These are phyloP conservation scores for Mycosphaerella sp. DNA, from an alignment of 2,329 filamentous ascomycete genomes.

Conservation along the genomic window DNA sequence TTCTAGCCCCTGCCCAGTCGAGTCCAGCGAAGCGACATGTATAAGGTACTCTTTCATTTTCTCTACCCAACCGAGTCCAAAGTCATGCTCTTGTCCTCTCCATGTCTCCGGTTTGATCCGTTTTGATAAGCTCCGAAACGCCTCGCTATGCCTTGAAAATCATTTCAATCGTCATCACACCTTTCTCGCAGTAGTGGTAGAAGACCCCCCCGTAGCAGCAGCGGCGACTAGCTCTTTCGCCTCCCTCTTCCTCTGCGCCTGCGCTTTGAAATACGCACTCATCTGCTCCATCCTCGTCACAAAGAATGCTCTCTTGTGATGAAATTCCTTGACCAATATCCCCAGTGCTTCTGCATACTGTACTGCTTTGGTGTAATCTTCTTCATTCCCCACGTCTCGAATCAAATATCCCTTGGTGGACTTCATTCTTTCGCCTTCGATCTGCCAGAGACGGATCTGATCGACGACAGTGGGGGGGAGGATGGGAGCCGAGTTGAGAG, in stretches of 20 bases:
- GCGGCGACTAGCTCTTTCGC: conserved; percentile 14
- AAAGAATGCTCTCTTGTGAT: conserved; percentile 78
- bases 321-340: conserved; percentile 80
- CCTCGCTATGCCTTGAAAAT: conserved; percentile 19
- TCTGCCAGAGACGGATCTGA: conserved; percentile 95
- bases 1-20: not conserved
- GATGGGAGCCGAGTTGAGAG: conserved; percentile 51
- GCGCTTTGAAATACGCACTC: conserved; percentile 64
- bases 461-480: conserved; percentile 94
- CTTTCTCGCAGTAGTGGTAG: conserved; percentile 1
- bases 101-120: too few species aligned
- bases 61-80: not conserved
- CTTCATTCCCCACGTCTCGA: conserved; percentile 63
- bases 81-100: not conserved
- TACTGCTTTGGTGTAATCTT: conserved; percentile 64
- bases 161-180: not conserved
- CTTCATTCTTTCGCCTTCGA: conserved; percentile 92
- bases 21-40: not conserved
- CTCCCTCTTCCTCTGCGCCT: conserved; percentile 39
- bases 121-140: conserved; percentile 6
- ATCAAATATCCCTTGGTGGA: conserved; percentile 79
- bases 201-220: conserved; percentile 2
- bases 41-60: too few species aligned
- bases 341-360: conserved; percentile 83
- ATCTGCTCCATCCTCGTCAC: conserved; percentile 88